These are phyloP conservation scores for Penicillium parvum DNA, from an alignment of 495 filamentous ascomycete species.

Conservation along the genomic window DNA sequence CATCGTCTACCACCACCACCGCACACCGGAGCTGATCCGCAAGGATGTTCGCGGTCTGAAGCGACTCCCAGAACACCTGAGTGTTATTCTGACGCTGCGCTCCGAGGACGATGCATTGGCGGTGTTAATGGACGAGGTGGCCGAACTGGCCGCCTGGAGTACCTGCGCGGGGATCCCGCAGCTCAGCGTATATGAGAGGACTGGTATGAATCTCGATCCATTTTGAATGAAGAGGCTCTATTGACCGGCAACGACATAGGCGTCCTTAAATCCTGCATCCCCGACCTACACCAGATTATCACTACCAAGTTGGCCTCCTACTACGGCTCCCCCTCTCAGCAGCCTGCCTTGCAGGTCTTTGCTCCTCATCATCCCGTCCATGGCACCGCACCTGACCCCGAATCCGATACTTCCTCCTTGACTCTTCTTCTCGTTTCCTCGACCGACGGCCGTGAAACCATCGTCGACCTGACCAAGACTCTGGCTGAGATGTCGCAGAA, in stretches of 20 bases:
- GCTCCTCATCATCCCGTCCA: conserved; percentile 63
- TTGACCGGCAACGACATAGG: conserved; percentile 44
- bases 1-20: conserved; percentile 86
- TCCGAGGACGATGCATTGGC: conserved; percentile 70
- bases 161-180: conserved; percentile 78
- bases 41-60: conserved; percentile 74
- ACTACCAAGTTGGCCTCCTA: conserved; percentile 72
- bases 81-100: conserved; percentile 75
- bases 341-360: conserved; percentile 64
- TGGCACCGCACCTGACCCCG: conserved; percentile 9
- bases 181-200: conserved; percentile 87
- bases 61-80: conserved; percentile 77
- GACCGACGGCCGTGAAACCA: conserved; percentile 84
- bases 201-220: conserved; percentile 51
- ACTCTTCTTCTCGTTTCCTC: conserved; percentile 82
- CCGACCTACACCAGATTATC: conserved; percentile 68
- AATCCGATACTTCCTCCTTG: conserved; percentile 47
- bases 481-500: conserved; percentile 91
- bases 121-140: conserved; percentile 78
- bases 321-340: conserved; percentile 61
- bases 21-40: conserved; percentile 83
- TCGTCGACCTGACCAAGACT: conserved; percentile 94
- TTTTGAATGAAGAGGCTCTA: neutral
- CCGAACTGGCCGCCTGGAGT: conserved; percentile 89
- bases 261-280: conserved; percentile 77